phyloP scores from a whole-genome alignment of 2,329 filamentous ascomycete genomes.

The Teratosphaeria epicoccoides region DNA sequence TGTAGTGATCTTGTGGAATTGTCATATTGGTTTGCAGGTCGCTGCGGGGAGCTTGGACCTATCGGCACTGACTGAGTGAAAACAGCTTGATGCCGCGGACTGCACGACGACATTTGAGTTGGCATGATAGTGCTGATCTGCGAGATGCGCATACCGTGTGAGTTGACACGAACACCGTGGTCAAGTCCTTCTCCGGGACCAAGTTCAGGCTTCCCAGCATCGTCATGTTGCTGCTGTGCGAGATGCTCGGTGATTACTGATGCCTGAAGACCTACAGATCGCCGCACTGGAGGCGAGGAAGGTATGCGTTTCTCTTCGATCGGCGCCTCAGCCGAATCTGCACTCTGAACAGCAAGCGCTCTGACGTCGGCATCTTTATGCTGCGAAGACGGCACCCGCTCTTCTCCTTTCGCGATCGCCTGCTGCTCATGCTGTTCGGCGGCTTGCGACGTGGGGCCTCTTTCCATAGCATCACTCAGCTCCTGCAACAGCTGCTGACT shows the following conservation, averaged over 20 bases:
- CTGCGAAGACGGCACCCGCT: conserved; percentile 1
- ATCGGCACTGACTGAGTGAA: not conserved
- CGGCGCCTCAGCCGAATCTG: not conserved
- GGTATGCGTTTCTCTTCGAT: not conserved
- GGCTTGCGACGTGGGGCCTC: not conserved
- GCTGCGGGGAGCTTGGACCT: not conserved
- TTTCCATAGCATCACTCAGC: not conserved
- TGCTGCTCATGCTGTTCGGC: not conserved
- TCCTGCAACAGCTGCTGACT: conserved; percentile 1
- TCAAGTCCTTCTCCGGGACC: not conserved
- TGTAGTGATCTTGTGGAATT: not conserved
- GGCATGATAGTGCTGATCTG: conserved; percentile 13
- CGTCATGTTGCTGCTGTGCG: not conserved
- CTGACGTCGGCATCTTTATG: not conserved
- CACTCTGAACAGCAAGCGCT: not conserved
- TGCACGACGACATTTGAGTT: conserved; percentile 8
- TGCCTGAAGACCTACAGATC: not conserved
- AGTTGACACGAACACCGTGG: conserved; percentile 2
- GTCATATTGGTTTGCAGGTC: not conserved
- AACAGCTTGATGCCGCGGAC: not conserved
- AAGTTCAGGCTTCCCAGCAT: not conserved
- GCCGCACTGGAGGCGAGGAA: not conserved
- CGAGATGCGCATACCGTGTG: conserved; percentile 4
- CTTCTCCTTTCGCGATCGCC: not conserved
- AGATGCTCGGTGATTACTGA: not conserved